phyloP scores from a whole-genome alignment of 2,329 filamentous ascomycete genomes.

The Coniella vitis region DNA sequence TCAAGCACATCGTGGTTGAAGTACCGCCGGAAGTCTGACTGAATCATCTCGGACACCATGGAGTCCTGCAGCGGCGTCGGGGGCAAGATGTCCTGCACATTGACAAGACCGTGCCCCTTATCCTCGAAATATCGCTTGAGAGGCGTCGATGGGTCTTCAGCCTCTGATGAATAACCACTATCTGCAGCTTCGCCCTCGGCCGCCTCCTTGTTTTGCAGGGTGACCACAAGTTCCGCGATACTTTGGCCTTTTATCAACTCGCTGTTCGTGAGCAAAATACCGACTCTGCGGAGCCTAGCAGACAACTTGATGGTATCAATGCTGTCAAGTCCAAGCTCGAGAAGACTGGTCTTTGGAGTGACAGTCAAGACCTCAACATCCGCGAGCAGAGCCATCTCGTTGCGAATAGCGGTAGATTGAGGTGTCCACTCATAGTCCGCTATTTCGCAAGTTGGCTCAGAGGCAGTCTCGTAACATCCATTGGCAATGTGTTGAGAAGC shows the following conservation, averaged over 20 bases:
- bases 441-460: neutral
- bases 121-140: constrained; percentile 33
- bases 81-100: constrained; percentile 58
- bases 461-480: neutral
- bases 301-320: constrained; percentile 86
- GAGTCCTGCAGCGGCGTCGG: constrained; percentile 80
- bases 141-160: constrained; percentile 23
- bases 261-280: constrained; percentile 61
- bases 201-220: constrained; percentile 15
- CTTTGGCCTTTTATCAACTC: constrained; percentile 68
- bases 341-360: constrained; percentile 55
- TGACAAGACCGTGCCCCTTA: constrained; percentile 27
- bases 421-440: constrained; percentile 51
- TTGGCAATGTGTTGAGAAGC: neutral
- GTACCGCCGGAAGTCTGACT: constrained; percentile 67
- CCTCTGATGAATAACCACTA: constrained; percentile 11
- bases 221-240: constrained; percentile 51
- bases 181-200: neutral
- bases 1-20: constrained; percentile 78
- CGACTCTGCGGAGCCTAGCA: constrained; percentile 56
- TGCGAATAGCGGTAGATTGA: constrained; percentile 45
- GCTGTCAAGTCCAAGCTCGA: constrained; percentile 82
- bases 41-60: constrained; percentile 75
- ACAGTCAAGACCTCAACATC: constrained; percentile 45
- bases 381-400: constrained; percentile 58